Evolutionary conservation across 139 green algal species (phyloP), one percentile per base, ranked within the genome.

Genomic region (Chlamydomonas sphaeroides): DNA sequence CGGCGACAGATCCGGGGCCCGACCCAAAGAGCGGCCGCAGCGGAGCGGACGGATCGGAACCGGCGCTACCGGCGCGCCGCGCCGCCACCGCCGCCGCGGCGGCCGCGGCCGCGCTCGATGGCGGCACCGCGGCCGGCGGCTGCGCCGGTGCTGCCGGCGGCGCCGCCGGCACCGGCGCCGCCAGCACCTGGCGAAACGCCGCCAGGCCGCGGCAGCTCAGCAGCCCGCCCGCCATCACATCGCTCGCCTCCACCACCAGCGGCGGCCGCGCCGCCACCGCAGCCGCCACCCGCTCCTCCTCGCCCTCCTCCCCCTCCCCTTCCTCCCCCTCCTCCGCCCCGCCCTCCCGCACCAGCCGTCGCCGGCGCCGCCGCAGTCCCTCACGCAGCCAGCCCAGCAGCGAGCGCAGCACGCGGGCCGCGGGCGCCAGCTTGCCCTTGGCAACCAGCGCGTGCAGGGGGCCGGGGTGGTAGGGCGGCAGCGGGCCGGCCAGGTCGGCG

Each of bases 391-490:
- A 82, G 2, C 26, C 23, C 63, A 92, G 65, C 66, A 92, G 68
- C 21, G 56, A 41, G 15, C 85, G 68, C 57, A 92, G 45, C 3
- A 87, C 75, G 1, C 63, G 35, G 15, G 51, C 78, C 26, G 84
- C 86, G 25, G 86, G 77, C 5, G 10, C n/a, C 1, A 86, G 51
- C 33, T 69, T 45, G 10, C 89, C 89, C 41, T 85, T 78, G 2
- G 76, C 78, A 8, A 92, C 45, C 38, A 92, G 33, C 23, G 74
- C 33, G 7, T 41, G 51, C 17, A 92, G 30, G 2, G 79, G 57
- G 5, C 65, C 42, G 0, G 87, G 89, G 57, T 89, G 77, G 67
- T 84, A 91, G 10, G 83, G 51, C 18, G 89, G 77, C 81, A 91
- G n/a, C 35, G 82, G 56, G 14, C 84, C 77, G 32, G 68, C 45